These are phyloP conservation scores for Geranium rotundifolium DNA, from an alignment of 345 rosid species.

Conservation along the genomic window DNA sequence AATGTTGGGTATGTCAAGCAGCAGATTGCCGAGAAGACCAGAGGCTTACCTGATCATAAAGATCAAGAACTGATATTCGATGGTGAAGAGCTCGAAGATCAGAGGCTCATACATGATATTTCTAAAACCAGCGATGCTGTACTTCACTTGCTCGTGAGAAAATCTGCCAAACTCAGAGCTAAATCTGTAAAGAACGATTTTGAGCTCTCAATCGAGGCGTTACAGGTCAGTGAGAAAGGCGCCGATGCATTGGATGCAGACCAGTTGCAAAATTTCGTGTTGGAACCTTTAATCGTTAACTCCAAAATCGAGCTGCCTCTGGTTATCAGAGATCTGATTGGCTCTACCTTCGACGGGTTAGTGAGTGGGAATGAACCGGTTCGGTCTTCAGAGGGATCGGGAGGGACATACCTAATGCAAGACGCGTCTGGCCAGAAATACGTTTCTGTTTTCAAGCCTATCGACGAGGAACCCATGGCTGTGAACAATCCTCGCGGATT, in stretches of 20 bases:
- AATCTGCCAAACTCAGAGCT: conserved; percentile 46
- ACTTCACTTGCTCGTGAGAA: conserved; percentile 47
- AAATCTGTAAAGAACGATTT: conserved; percentile 39
- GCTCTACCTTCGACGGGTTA: conserved; percentile 53
- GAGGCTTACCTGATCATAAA: conserved; percentile 24
- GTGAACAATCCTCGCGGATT: conserved; percentile 62
- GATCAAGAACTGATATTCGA: conserved; percentile 56
- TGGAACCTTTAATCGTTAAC: conserved; percentile 51
- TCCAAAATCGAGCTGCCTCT: conserved; percentile 27
- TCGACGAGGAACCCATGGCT: conserved; percentile 88
- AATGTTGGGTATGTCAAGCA: conserved; percentile 71
- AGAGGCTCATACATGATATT: conserved; percentile 54
- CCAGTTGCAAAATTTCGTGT: conserved; percentile 24
- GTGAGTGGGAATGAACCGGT: conserved; percentile 52
- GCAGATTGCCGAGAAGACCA: conserved; percentile 46
- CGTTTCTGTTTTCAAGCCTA: conserved; percentile 72
- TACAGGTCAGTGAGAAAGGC: conserved; percentile 15
- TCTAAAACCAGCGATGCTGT: conserved; percentile 40
- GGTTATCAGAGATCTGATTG: conserved; percentile 41
- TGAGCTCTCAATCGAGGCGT: conserved; percentile 41
- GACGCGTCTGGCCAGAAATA: conserved; percentile 49
- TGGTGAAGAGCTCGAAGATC: conserved; percentile 78
- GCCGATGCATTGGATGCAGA: conserved; percentile 13
- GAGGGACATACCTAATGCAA: conserved; percentile 85
- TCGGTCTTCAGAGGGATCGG: conserved; percentile 64